Evolutionary conservation across 768 basidiomycete species (phyloP).

Genomic region (Candolleomyces eurysporus): DNA sequence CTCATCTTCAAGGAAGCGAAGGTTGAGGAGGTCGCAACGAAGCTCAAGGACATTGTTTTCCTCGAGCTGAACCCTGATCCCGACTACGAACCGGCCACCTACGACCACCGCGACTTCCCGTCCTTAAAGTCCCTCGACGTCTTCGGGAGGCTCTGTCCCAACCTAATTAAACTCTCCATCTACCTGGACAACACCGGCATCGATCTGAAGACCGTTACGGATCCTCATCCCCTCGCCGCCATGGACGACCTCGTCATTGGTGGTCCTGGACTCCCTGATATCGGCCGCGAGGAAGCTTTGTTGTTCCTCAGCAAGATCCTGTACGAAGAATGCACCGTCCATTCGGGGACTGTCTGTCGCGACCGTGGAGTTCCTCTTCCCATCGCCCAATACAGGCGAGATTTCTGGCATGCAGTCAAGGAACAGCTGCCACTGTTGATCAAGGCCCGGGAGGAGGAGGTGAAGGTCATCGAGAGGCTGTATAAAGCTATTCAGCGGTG

Average conservation of each 20-base stretch:
- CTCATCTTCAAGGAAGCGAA: constrained; percentile 38
- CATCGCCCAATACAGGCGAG: neutral
- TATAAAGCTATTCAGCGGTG: constrained; percentile 47
- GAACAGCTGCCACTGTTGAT: constrained; percentile 43
- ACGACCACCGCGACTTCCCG: constrained; percentile 30
- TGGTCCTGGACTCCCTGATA: constrained; percentile 35
- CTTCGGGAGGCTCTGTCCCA: constrained; percentile 39
- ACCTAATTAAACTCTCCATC: constrained; percentile 38
- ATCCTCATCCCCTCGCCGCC: constrained; percentile 26
- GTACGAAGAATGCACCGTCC: constrained; percentile 40
- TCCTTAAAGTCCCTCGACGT: constrained; percentile 35
- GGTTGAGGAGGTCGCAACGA: constrained; percentile 42
- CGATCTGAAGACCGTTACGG: constrained; percentile 17
- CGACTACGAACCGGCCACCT: constrained; percentile 35
- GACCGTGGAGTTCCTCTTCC: neutral
- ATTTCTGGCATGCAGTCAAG: constrained; percentile 43
- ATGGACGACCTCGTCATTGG: constrained; percentile 46
- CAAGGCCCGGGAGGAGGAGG: constrained; percentile 43
- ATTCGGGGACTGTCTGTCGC: constrained; percentile 17
- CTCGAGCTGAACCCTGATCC: constrained; percentile 38
- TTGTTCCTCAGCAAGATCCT: constrained; percentile 54
- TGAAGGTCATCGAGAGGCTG: constrained; percentile 33
- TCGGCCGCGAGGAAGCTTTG: constrained; percentile 39
- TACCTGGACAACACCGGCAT: constrained; percentile 35
- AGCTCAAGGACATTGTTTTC: constrained; percentile 43